Conservation (phyloP, 1,139 yeast genomes). For the Groenewaldozyma sp. region DNA sequence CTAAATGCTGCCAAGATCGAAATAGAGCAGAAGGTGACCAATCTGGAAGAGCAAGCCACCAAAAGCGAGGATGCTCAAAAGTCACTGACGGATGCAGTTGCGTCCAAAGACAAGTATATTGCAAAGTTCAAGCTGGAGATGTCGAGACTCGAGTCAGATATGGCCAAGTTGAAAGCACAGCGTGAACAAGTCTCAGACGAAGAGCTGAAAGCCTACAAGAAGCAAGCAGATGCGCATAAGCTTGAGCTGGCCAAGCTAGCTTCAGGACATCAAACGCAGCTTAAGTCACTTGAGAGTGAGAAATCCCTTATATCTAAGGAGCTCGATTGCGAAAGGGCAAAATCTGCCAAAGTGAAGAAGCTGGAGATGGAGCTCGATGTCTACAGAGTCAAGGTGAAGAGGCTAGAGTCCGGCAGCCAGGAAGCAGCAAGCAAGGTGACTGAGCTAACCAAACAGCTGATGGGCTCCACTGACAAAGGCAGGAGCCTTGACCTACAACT, state of each 20-base stretch:
- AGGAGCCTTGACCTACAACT: slow-evolving; percentile 33
- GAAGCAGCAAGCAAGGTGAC: slow-evolving; percentile 16
- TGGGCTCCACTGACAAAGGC: slow-evolving; percentile 17
- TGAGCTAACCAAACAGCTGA: slow-evolving; percentile 16
- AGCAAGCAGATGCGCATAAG: slow-evolving; percentile 18
- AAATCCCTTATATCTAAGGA: slow-evolving; percentile 17
- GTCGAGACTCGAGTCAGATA: slow-evolving; percentile 20
- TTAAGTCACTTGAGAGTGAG: slow-evolving; percentile 16
- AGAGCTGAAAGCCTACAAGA: slow-evolving; percentile 22
- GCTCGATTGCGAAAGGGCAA: slow-evolving; percentile 18
- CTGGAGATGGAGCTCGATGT: slow-evolving; percentile 25
- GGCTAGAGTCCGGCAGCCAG: slow-evolving; percentile 19
- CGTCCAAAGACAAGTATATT: slow-evolving; percentile 29
- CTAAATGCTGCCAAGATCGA: slow-evolving; percentile 29
- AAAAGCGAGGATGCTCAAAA: slow-evolving; percentile 30
- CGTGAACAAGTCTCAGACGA: slow-evolving; percentile 18
- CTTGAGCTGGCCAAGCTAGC: slow-evolving; percentile 14
- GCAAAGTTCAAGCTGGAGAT: slow-evolving; percentile 21
- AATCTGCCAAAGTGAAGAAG: slow-evolving; percentile 15
- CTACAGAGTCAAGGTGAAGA: slow-evolving; percentile 34
- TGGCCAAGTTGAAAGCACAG: slow-evolving; percentile 14
- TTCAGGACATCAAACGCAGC: slow-evolving; percentile 11
- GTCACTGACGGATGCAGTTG: background rate
- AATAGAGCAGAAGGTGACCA: slow-evolving; percentile 28
- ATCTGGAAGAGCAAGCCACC: slow-evolving; percentile 31